phyloP scores from a whole-genome alignment of 139 green algal genomes.

The Chlorella sp. region DNA sequence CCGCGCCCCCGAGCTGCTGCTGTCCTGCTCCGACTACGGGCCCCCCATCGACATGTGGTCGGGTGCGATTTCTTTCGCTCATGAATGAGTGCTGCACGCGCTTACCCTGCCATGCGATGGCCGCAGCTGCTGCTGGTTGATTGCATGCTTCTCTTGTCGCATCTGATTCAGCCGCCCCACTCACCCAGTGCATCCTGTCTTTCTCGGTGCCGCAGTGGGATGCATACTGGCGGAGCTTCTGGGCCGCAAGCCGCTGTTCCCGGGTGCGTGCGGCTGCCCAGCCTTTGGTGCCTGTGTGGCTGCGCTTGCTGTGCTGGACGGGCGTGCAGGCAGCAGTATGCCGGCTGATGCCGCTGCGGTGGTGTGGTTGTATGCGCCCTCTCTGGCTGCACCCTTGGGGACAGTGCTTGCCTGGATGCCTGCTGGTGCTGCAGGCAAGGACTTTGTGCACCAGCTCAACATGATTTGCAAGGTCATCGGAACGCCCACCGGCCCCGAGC shows the following conservation, averaged over 20 bases:
- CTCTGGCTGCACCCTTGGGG: too few species aligned
- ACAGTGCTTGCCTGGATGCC: too few species aligned
- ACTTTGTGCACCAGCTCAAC: slow-evolving; percentile 96
- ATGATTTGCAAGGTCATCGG: slow-evolving; percentile 89
- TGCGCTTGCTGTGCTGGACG: too few species aligned
- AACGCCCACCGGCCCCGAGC: slow-evolving; percentile 25
- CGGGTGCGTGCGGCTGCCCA: background rate
- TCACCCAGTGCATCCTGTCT: too few species aligned
- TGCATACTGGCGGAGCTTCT: slow-evolving; percentile 56
- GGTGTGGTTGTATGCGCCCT: too few species aligned
- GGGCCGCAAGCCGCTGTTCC: slow-evolving; percentile 78
- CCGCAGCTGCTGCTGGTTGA: background rate
- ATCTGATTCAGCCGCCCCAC: too few species aligned
- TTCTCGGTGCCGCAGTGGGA: slow-evolving; percentile 43
- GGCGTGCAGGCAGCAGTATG: too few species aligned
- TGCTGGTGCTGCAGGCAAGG: slow-evolving; percentile 62
- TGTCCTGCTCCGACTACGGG: slow-evolving; percentile 88
- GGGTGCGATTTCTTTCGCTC: slow-evolving; percentile 75
- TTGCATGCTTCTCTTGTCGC: too few species aligned
- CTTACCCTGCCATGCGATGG: too few species aligned
- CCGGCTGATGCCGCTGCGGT: too few species aligned
- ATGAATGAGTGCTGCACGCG: too few species aligned
- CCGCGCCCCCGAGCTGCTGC: slow-evolving; percentile 93
- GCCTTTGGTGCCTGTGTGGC: background rate
- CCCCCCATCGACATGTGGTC: slow-evolving; percentile 78